Conservation (phyloP, 2,329 filamentous ascomycete genomes). For the Elsinoe arachidis region DNA sequence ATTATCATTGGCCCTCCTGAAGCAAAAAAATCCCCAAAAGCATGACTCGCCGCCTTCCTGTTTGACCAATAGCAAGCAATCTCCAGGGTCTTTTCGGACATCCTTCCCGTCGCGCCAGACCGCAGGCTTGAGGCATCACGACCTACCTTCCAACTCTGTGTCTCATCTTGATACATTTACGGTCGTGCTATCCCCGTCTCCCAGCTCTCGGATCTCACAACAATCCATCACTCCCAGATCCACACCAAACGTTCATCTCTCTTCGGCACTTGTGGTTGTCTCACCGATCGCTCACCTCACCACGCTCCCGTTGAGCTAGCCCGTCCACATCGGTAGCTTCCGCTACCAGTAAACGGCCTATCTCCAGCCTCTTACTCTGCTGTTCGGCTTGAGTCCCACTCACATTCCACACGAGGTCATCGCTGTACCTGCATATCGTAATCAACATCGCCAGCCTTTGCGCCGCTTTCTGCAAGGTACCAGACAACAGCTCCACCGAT, state of each 20-base stretch:
- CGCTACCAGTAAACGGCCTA: constrained; percentile 13
- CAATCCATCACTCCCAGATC: constrained; percentile 1
- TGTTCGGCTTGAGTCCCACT: neutral
- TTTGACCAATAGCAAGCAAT: neutral
- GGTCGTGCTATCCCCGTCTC: neutral
- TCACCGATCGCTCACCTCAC: constrained; percentile 4
- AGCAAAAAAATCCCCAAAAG: neutral
- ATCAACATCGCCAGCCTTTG: neutral
- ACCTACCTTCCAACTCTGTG: constrained; percentile 5
- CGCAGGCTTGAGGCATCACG: neutral
- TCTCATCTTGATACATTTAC: constrained; percentile 8
- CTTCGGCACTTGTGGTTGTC: neutral
- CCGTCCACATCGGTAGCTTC: constrained; percentile 7
- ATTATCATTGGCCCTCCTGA: neutral
- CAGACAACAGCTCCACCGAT: neutral
- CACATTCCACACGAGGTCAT: neutral
- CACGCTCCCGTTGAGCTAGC: constrained; percentile 10
- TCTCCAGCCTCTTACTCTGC: constrained; percentile 13
- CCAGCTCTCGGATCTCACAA: constrained; percentile 1
- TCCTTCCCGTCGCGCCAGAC: constrained; percentile 12
- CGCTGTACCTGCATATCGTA: constrained; percentile 9
- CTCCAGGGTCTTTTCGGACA: constrained; percentile 8
- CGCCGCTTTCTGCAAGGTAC: neutral
- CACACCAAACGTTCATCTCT: neutral
- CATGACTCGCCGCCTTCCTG: neutral